Percentiles rank a stretch among this genome's conserved stretches.
Conservation (phyloP, 495 filamentous ascomycete genomes). For the Hypomontagnella monticulosa region DNA sequence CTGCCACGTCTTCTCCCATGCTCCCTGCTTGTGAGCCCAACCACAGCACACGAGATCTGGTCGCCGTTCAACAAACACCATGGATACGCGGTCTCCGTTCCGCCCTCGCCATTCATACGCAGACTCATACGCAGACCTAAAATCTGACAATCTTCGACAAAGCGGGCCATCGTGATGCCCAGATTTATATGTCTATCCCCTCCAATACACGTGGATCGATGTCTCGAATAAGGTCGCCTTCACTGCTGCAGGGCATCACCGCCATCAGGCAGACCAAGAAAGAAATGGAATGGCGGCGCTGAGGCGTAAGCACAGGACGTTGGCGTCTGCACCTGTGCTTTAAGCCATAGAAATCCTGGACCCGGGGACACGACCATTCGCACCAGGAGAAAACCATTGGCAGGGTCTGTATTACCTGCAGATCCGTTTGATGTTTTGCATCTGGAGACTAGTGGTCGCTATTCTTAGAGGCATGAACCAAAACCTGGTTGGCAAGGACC, state of each 20-base stretch:
- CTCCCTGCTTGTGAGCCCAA: conserved; percentile 20
- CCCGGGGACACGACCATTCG: conserved; percentile 11
- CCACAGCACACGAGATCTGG: conserved; percentile 26
- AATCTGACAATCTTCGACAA: conserved; percentile 10
- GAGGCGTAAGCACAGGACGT: neutral
- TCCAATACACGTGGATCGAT: conserved; percentile 27
- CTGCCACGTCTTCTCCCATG: conserved; percentile 23
- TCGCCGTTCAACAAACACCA: conserved; percentile 20
- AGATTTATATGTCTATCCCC: conserved; percentile 8
- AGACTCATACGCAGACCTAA: conserved; percentile 3
- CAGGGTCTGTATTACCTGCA: conserved; percentile 37
- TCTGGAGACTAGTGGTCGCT: conserved; percentile 33
- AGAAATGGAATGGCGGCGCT: conserved; percentile 3
- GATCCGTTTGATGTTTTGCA: conserved; percentile 33
- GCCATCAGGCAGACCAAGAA: conserved; percentile 2
- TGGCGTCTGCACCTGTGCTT: conserved; percentile 7
- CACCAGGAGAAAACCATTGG: conserved; percentile 15
- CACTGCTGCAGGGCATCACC: conserved; percentile 17
- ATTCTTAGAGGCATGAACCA: conserved; percentile 36
- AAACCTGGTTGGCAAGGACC: conserved; percentile 21
- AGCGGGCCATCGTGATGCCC: neutral
- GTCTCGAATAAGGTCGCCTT: conserved; percentile 5
- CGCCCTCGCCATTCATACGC: conserved; percentile 5
- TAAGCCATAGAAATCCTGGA: conserved; percentile 12
- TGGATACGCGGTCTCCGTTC: conserved; percentile 12